Evolutionary conservation across 257 asterid genomes (phyloP), one percentile per base, ranked within the genome.

Genomic region (Linaria vulgaris): DNA sequence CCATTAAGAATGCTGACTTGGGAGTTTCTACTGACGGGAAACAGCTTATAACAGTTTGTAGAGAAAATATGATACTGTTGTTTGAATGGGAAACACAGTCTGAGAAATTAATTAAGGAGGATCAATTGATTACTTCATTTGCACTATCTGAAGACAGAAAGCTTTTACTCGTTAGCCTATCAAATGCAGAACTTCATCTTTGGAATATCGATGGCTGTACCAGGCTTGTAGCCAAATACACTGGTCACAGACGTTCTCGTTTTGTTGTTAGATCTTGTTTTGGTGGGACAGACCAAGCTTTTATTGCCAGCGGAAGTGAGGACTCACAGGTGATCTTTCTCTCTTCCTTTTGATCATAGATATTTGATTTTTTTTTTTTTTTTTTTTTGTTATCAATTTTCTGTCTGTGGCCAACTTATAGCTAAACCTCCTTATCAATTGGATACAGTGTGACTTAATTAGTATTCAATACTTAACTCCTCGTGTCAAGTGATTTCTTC

Each of bases 251-350:
- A 64, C 88, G 88, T n/a, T 59, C 85, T 20, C 95, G 99, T 38
- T 92, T 74, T 63, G 82, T 92, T 14, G 84, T 92, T 21, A 82
- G 90, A 76, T 85, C 96, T 15, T 92, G 99, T 73, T 85, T 92
- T 43, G 99, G 97, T 58, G 97, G 99, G 63, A 64, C 80, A 31
- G 88, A 82, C 14, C 91, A 89, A 74, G 83, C 90, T 55, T 92
- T 92, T 58, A 71, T 92, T 51, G 94, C 96, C 56, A 89, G 99
- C 56, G 99, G 99, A 56, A 92, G 99, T 17, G 99, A 92, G 79
- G 94, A 92, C 79, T 87, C 99, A 30, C 91, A 78, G 96, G 99
- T 92, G 57, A 67, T 63, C 30, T 47, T 25, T 19, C 21, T 58
- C 43, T 50, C 13, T 43, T 16, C 16, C 53, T 19, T 31, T 19